Evolutionary conservation across 352 stramenopile species (phyloP).

Genomic region (Aphanomyces stellatus): DNA sequence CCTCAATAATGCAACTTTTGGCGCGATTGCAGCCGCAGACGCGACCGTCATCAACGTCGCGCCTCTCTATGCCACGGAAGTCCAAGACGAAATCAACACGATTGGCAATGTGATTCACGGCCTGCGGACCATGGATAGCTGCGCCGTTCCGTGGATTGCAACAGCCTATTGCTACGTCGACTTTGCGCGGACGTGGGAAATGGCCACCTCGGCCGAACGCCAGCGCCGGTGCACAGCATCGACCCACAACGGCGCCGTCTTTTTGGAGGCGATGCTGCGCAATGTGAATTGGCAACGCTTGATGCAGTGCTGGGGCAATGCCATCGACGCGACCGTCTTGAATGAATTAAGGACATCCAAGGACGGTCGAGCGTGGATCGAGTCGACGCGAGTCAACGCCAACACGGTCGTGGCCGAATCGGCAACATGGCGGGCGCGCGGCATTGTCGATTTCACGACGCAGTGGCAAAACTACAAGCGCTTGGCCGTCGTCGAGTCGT

Average conservation of each 20-base stretch:
- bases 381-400: neutral
- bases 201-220: neutral
- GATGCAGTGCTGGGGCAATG: neutral
- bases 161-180: constrained; percentile 11
- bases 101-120: neutral
- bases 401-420: neutral
- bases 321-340: neutral
- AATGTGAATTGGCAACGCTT: neutral
- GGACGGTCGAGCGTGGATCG: neutral
- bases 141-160: neutral
- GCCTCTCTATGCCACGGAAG: neutral
- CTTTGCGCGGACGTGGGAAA: constrained; percentile 3
- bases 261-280: constrained; percentile 9
- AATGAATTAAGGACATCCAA: neutral
- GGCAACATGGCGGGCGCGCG: neutral
- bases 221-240: neutral
- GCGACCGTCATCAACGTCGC: neutral
- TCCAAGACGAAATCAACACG: constrained; percentile 11
- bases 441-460: neutral
- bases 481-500: constrained; percentile 4
- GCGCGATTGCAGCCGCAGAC: neutral
- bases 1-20: neutral
- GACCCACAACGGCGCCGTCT: constrained; percentile 1
- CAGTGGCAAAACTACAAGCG: constrained; percentile 21
- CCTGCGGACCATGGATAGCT: neutral